Evolutionary conservation across 176 grass and related monocot genomes (phyloP).

Genomic region (Phoenix dactylifera): DNA sequence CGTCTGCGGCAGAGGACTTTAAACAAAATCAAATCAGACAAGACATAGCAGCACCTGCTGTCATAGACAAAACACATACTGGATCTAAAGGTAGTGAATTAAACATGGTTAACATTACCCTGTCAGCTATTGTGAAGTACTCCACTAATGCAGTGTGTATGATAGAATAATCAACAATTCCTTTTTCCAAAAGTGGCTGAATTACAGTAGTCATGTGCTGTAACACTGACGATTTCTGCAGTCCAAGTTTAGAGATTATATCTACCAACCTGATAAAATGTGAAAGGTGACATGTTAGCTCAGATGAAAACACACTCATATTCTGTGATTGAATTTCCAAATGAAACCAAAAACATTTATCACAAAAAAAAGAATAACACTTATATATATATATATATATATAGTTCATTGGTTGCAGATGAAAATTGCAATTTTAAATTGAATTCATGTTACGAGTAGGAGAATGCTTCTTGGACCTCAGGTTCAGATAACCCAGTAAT

Average conservation of each 20-base stretch:
- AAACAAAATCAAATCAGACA: constrained; percentile 20
- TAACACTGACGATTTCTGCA: constrained; percentile 35
- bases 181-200: constrained; percentile 77
- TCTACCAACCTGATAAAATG: constrained; percentile 57
- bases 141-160: constrained; percentile 62
- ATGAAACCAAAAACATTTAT: not conserved
- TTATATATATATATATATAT: too few species aligned
- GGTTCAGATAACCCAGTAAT: too few species aligned
- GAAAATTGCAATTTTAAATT: too few species aligned
- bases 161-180: constrained; percentile 78
- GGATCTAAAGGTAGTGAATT: not conserved
- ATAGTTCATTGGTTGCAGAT: too few species aligned
- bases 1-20: constrained; percentile 63
- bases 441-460: too few species aligned
- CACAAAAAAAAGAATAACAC: not conserved
- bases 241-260: constrained; percentile 79
- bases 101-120: constrained; percentile 38
- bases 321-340: not conserved
- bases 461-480: too few species aligned
- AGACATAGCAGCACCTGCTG: not conserved
- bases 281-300: not conserved
- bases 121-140: constrained; percentile 91
- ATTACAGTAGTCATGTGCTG: constrained; percentile 55
- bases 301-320: too few species aligned
- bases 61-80: not conserved